Percentiles rank a stretch among this genome's conserved stretches.
phyloP scores from a whole-genome alignment of 768 basidiomycete genomes.

The Suillus lakei region DNA sequence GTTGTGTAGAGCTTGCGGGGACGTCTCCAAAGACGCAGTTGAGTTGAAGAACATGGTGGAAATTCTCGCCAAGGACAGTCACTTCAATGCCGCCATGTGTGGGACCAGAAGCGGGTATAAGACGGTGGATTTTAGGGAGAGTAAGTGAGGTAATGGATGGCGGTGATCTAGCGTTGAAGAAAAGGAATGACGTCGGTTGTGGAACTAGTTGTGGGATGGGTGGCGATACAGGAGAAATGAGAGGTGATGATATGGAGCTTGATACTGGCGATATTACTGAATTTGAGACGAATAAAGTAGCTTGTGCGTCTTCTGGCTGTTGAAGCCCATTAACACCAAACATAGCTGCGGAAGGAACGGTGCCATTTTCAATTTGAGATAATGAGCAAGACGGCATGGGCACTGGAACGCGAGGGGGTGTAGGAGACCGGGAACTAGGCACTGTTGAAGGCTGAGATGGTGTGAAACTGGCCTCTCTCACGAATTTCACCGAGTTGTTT shows the following conservation, averaged over 20 bases:
- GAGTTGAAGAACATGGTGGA: slow-evolving; percentile 72
- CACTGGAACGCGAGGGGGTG: slow-evolving; percentile 28
- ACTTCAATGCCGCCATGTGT: slow-evolving; percentile 94
- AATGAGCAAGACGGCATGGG: slow-evolving; percentile 19
- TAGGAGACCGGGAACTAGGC: slow-evolving; percentile 36
- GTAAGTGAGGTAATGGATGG: slow-evolving; percentile 53
- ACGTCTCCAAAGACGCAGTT: slow-evolving; percentile 88
- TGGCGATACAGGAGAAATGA: slow-evolving; percentile 13
- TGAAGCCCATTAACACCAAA: slow-evolving; percentile 5
- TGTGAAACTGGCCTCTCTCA: slow-evolving; percentile 60
- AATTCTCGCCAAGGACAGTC: slow-evolving; percentile 90
- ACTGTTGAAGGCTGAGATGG: slow-evolving; percentile 37
- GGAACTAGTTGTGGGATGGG: slow-evolving; percentile 30
- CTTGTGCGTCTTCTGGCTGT: slow-evolving; percentile 5
- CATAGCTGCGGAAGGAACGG: slow-evolving; percentile 5
- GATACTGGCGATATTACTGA: slow-evolving; percentile 21
- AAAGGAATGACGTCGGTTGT: slow-evolving; percentile 61
- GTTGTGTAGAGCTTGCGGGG: slow-evolving; percentile 79
- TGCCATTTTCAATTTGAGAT: slow-evolving; percentile 8
- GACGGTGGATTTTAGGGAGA: slow-evolving; percentile 78
- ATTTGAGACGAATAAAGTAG: slow-evolving; percentile 18
- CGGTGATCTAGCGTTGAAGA: slow-evolving; percentile 58
- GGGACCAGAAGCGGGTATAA: slow-evolving; percentile 85
- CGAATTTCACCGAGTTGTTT: slow-evolving; percentile 46
- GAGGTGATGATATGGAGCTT: slow-evolving; percentile 21